Conservation (phyloP, 768 basidiomycete genomes). For the Naematelia aurantialba region DNA sequence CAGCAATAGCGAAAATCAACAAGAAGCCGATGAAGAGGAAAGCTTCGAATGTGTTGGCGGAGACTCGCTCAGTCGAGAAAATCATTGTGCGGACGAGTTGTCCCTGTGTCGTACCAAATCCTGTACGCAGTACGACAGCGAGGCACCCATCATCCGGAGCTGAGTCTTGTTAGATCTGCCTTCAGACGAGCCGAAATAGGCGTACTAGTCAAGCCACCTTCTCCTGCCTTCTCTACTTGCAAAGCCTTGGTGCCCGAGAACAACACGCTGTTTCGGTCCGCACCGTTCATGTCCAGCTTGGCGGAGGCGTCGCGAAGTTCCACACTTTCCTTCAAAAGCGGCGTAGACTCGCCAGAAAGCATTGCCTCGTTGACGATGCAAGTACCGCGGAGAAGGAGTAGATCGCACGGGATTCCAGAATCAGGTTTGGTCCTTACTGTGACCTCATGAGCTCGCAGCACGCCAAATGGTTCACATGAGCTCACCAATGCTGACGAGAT, state of each 20-base stretch:
- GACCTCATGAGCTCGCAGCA: not conserved
- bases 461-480: constrained; percentile 24
- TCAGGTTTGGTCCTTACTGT: constrained; percentile 61
- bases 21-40: constrained; percentile 98
- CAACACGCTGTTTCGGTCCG: constrained; percentile 80
- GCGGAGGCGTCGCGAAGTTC: constrained; percentile 73
- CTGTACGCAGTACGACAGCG: constrained; percentile 86
- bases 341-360: constrained; percentile 97
- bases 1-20: constrained; percentile 94
- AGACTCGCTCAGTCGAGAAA: constrained; percentile 93
- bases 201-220: constrained; percentile 49
- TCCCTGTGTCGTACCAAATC: constrained; percentile 96
- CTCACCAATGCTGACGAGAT: constrained; percentile 76
- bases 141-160: constrained; percentile 89
- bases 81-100: constrained; percentile 98
- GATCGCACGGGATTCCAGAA: constrained; percentile 86
- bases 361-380: constrained; percentile 99
- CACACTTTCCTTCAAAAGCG: constrained; percentile 90
- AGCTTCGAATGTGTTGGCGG: constrained; percentile 90
- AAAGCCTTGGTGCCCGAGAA: constrained; percentile 98
- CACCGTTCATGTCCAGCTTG: constrained; percentile 74
- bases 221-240: constrained; percentile 63
- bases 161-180: too few relatives aligned
- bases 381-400: constrained; percentile 85
- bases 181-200: constrained; percentile 8